These are phyloP conservation scores for Delitschia confertaspora DNA, from an alignment of 495 filamentous ascomycete species.

Conservation along the genomic window DNA sequence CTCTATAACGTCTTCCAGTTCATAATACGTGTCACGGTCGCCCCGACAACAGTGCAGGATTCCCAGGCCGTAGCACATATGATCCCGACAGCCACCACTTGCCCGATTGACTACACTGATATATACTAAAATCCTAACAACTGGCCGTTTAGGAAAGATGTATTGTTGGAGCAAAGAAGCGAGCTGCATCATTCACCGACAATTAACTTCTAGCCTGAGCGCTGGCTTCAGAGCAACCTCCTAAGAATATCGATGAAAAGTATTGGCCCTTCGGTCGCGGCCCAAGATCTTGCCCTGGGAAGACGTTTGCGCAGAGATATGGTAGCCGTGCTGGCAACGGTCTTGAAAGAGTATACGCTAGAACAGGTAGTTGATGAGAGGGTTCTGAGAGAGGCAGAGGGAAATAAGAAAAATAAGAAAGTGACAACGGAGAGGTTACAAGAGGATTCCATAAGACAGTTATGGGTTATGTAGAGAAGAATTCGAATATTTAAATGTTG, in stretches of 20 bases:
- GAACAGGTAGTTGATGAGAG: constrained; percentile 3
- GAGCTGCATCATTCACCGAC: too few species aligned
- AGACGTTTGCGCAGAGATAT: not conserved
- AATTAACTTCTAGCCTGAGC: too few species aligned
- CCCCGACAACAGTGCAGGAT: too few species aligned
- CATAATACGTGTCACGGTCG: too few species aligned
- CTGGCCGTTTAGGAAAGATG: too few species aligned
- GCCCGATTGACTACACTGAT: too few species aligned
- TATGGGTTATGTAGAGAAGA: not conserved
- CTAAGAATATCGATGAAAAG: not conserved
- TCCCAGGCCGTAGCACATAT: too few species aligned
- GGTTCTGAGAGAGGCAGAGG: too few species aligned
- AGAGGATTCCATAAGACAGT: not conserved
- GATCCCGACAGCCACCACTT: too few species aligned
- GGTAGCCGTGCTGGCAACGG: not conserved
- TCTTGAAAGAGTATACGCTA: not conserved
- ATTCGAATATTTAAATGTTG: not conserved
- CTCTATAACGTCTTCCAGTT: not conserved
- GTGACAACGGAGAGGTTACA: not conserved
- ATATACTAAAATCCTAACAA: too few species aligned
- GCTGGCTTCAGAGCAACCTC: too few species aligned
- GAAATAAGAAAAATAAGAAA: not conserved
- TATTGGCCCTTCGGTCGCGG: constrained; percentile 1
- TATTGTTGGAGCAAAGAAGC: too few species aligned
- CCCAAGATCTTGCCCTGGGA: not conserved